Percentiles rank a stretch among this genome's conserved stretches.
These are phyloP conservation scores for Bolboschoenoplectus hybrid DNA, from an alignment of 202 grass and related monocot species.

Conservation along the genomic window DNA sequence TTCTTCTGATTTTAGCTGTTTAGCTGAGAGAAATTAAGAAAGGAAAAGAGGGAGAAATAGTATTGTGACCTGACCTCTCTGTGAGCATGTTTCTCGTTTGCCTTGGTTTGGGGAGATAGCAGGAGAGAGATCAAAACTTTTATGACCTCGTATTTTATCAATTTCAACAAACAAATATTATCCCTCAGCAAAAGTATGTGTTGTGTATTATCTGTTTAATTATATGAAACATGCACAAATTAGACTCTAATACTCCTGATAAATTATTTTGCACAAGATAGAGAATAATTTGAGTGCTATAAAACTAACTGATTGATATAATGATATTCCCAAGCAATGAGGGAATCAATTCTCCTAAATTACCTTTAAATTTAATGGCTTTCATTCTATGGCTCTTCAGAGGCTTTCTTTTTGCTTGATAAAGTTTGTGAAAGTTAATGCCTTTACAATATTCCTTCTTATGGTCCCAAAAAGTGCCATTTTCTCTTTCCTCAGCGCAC, in stretches of 20 bases:
- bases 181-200: background rate
- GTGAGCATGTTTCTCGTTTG: background rate
- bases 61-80: background rate
- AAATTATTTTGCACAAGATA: background rate
- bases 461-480: background rate
- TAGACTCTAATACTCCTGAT: background rate
- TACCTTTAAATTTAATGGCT: background rate
- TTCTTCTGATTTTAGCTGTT: background rate
- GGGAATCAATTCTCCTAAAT: background rate
- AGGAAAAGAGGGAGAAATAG: background rate
- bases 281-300: background rate
- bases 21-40: background rate
- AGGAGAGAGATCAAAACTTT: background rate
- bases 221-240: background rate
- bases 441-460: background rate
- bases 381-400: background rate
- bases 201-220: background rate
- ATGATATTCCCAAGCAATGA: background rate
- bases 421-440: background rate
- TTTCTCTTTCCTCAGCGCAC: background rate
- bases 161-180: background rate
- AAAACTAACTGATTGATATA: background rate
- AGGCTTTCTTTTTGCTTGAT: slow-evolving; percentile 18
- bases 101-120: background rate
- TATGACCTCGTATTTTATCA: background rate